Evolutionary conservation across 2,329 filamentous ascomycete species (phyloP).

Genomic region (Grosmannia serpens): DNA sequence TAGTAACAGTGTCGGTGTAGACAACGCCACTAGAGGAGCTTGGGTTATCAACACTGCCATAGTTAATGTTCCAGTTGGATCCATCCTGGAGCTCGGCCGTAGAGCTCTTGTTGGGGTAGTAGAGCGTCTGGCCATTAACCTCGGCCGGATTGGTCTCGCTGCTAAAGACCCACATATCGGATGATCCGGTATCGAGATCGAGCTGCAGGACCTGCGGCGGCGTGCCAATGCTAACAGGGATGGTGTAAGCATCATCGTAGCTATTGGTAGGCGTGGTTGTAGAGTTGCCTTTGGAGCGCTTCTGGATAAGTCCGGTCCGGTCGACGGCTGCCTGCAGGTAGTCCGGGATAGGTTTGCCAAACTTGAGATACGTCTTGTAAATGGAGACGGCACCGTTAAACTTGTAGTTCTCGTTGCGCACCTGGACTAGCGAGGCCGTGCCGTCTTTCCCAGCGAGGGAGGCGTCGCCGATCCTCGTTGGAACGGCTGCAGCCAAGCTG

Average conservation of each 20-base stretch:
- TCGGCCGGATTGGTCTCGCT: slow-evolving; percentile 20
- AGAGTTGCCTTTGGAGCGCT: slow-evolving; percentile 18
- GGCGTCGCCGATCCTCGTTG: slow-evolving; percentile 12
- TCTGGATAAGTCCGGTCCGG: slow-evolving; percentile 1
- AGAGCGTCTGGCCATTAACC: slow-evolving; percentile 25
- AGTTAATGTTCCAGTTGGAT: slow-evolving; percentile 26
- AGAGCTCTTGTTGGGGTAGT: slow-evolving; percentile 23
- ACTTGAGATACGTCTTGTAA: slow-evolving; percentile 28
- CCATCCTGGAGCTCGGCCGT: slow-evolving; percentile 22
- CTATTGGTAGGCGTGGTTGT: slow-evolving; percentile 31
- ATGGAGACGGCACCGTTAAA: slow-evolving; percentile 23
- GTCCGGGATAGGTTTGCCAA: slow-evolving; percentile 21
- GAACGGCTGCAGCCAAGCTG: slow-evolving; percentile 19
- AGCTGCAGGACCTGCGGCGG: slow-evolving; percentile 42
- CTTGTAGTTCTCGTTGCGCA: slow-evolving; percentile 22
- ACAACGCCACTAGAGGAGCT: slow-evolving; percentile 29
- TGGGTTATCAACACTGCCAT: slow-evolving; percentile 32
- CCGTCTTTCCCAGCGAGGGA: slow-evolving; percentile 20
- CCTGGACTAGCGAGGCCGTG: slow-evolving; percentile 27
- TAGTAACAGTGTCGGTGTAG: slow-evolving; percentile 28
- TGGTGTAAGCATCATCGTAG: slow-evolving; percentile 40
- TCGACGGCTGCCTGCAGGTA: slow-evolving; percentile 22
- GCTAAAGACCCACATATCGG: slow-evolving; percentile 47
- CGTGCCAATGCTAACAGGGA: slow-evolving; percentile 47
- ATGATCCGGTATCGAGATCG: slow-evolving; percentile 57